phyloP scores from a whole-genome alignment of 345 rosid species.

The Populus nigra region DNA sequence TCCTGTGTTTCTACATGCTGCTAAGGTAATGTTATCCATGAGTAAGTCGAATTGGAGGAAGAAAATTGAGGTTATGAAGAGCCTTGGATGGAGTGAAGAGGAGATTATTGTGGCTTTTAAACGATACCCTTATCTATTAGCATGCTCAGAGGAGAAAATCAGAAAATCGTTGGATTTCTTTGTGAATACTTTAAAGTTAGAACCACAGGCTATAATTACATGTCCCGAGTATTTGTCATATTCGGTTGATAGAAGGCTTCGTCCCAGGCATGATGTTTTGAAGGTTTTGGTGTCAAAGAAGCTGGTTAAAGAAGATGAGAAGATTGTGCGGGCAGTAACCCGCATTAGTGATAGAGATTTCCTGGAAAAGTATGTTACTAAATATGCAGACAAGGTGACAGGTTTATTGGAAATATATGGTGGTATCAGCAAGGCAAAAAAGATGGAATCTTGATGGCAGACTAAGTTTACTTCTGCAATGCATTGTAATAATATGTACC shows the following conservation, averaged over 20 bases:
- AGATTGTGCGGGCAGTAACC: neutral
- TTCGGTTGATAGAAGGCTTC: constrained; percentile 21
- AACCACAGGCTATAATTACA: neutral
- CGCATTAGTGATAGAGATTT: constrained; percentile 13
- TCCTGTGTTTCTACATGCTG: constrained; percentile 16
- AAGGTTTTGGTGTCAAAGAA: constrained; percentile 24
- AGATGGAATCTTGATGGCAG: neutral
- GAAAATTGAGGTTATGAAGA: constrained; percentile 24
- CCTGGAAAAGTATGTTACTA: constrained; percentile 13
- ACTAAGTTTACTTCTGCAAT: neutral
- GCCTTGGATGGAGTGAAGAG: constrained; percentile 32
- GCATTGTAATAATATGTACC: neutral
- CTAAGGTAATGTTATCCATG: constrained; percentile 10
- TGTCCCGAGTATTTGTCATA: constrained; percentile 17
- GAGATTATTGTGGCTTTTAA: constrained; percentile 19
- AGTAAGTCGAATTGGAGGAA: constrained; percentile 17
- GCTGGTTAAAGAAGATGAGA: constrained; percentile 9
- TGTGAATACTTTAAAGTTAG: constrained; percentile 15
- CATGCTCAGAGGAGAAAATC: constrained; percentile 18
- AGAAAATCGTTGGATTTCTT: constrained; percentile 15
- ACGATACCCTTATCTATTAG: neutral
- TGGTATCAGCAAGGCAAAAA: neutral
- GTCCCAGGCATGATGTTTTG: constrained; percentile 21
- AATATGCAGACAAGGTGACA: constrained; percentile 6
- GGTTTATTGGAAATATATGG: constrained; percentile 15